Base-by-base conservation (phyloP, 2,329 filamentous ascomycete species). In the Claviceps spartinae region DNA sequence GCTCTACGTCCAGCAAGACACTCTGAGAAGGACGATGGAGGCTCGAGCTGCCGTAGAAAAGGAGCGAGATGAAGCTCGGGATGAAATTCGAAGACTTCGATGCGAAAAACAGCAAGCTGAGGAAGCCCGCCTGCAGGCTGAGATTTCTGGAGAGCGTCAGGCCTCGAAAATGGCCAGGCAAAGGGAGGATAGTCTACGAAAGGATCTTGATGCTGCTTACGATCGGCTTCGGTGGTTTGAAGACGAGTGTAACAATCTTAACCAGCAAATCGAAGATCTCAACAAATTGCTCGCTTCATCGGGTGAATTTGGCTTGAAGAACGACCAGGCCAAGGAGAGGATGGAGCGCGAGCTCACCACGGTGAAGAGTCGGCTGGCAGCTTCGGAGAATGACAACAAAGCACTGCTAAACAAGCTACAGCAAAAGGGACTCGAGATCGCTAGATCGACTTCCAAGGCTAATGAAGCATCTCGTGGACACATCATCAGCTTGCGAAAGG, bases 331-430 rank as follows among this genome's bases (percentile, higher is more conserved):
- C 57, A 97, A 97, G 66, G 89, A 96, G 65, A 83, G 93, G 38
- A 76, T 96, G 45, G 90, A 97, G 66, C 81, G 89, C 22, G 93
- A 98, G 64, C 76, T 97, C 6, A 84, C 88, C 22, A 96, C 91
- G 1, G 80, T 96, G 59, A 95, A 93, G 66, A 90, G 90, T 54
- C 84, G 91, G 22, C 74, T 98, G 42, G 78, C 85, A 7, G 93
- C 91, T 24, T 97, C 91, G 0, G 91, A 98, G 65, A 96, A 97
- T 60, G 91, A 97, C 69, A 97, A 97, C 62, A 84, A 88, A 49
- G 85, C 89, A 5, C 73, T 98, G n/a, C 77, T 97, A 58, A 97
- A 96, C 71, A 97, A 97, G 68, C 77, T 98, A 18, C 91, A 97
- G 62, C 91, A 97, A 62, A 97, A 97, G 72, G 93, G 94, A 34